Evolutionary conservation across 371 early-diverging fungal genomes (phyloP), one percentile per base, ranked within the genome.

Genomic region (Thermomucor indicae-seudaticae): DNA sequence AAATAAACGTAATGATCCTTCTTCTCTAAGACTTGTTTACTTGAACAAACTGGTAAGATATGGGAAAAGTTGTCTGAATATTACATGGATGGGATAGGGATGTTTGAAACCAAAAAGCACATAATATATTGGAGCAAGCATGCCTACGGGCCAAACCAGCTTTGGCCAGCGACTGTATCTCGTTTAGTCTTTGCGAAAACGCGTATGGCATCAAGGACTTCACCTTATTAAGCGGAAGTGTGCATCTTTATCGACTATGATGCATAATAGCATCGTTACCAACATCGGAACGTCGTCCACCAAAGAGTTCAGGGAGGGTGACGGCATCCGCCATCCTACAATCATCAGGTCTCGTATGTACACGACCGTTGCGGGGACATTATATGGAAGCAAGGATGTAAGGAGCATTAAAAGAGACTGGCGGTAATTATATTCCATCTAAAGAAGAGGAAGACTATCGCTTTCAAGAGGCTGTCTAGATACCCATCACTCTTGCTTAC

Each of bases 331-430:
- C 83, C 83, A 83, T 2, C 75, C 72, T 6, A 70, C 64, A 30
- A 72, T 77, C 5, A 75, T 68, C 11, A 82, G 48, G 57, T 84
- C 82, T 17, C 81, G 62, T 47, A 79, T 74, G 77, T 80, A 84
- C 6, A 81, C 83, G 51, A 84, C 60, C 20, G 82, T 41, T 4
- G 71, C 72, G 2, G 85, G 85, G 1, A 78, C 41, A 58, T 65
- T 70, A 43, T 81, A 81, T 1, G 85, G 85, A n/a, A 85, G 48
- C 16, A 83, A 44, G 14, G 81, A 65, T 49, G 81, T 77, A 28
- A 83, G 67, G 35, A 85, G 47, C 17, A 85, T 53, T 14, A 83
- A 67, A 5, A 79, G 67, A 4, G 80, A 75, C 50, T 78, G 64
- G 47, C 75, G 57, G 44, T 77, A 84, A 43, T 84, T 72, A 41